Conservation (phyloP, 352 stramenopile species). For the Pythium biforme region DNA sequence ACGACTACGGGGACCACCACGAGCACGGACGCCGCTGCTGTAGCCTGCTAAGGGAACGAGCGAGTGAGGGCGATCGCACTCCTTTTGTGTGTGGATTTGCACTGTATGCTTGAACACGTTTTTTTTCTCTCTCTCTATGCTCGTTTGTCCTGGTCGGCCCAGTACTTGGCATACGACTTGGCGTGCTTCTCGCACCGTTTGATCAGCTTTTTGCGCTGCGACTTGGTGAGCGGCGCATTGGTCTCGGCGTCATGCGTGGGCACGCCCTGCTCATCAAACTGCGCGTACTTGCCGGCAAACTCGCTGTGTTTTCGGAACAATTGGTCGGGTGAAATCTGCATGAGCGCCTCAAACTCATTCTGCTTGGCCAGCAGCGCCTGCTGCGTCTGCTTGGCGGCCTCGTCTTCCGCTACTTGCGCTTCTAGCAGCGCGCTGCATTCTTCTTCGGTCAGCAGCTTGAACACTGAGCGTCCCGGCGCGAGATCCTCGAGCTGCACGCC, state of each 20-base stretch:
- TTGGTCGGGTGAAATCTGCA: constrained; percentile 59
- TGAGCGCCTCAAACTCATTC: constrained; percentile 54
- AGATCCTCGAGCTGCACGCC: constrained; percentile 76
- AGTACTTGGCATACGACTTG: constrained; percentile 69
- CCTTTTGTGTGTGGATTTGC: not conserved
- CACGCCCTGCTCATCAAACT: constrained; percentile 57
- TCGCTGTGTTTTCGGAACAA: constrained; percentile 51
- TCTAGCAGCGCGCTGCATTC: constrained; percentile 19
- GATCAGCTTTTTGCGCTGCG: constrained; percentile 68
- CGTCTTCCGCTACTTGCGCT: not conserved
- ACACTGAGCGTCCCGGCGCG: constrained; percentile 52
- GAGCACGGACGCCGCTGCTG: constrained; percentile 32
- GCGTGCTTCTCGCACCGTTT: constrained; percentile 75
- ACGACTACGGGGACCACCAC: not conserved
- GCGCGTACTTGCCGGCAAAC: constrained; percentile 46
- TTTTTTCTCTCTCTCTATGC: not conserved
- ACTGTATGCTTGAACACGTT: not conserved
- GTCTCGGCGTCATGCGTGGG: constrained; percentile 43
- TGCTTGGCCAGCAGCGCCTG: constrained; percentile 37
- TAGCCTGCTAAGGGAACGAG: constrained; percentile 31
- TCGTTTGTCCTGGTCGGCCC: constrained; percentile 29
- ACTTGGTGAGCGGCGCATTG: constrained; percentile 54
- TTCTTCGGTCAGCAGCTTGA: constrained; percentile 48
- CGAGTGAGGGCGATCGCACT: not conserved
- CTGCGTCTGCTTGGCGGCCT: constrained; percentile 21